Base-by-base conservation (phyloP, 2,329 filamentous ascomycete species). In the Aspergillus sojae region DNA sequence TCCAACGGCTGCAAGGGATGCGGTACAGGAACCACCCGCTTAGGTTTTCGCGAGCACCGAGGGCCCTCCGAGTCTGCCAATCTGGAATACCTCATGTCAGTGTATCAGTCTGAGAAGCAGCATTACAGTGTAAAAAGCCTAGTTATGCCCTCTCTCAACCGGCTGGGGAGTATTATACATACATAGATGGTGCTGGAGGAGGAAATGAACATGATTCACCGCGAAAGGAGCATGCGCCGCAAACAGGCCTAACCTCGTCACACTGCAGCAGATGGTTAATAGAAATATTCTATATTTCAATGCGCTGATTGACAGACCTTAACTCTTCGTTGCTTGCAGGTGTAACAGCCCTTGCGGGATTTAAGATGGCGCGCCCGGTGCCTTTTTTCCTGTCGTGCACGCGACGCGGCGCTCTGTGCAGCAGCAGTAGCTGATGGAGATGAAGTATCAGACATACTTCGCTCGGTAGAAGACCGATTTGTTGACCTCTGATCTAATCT, bases 291-390 rank as follows among this genome's bases (percentile, higher is more conserved):
- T n/a, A 21, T n/a, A 1, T 5, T 41, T 0, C 14, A 36, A 19
- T 34, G 43, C 9, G n/a, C 16, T 36, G 14, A 16, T 5, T 36
- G 12, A 2, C 34, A 6, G 5, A 73, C 71, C 62, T 73, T 72
- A n/a, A 73, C 71, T 19, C 68, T 60, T 12, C 71, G 66, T 4
- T 36, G 21, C 53, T 73, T 73, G 58, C 71, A 73, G 1, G 62
- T 63, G n/a, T 63, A 67, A 52, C 71, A 73, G 7, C 71, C 71
- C 55, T 67, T 67, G 5, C 69, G 63, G 4, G 70, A 72, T 58
- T 72, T 72, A n/a, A 65, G 67, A 60, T 72, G 70, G 36, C 64
- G 26, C 11, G 28, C 28, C 21, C 50, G 16, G 14, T 16, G 34
- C 14, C 34, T 36, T 36, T 36, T 36, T 7, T 6, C 34, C 5